Evolutionary conservation across 1,284 basidiomycete species (phyloP).

Genomic region (Meira nashicola): DNA sequence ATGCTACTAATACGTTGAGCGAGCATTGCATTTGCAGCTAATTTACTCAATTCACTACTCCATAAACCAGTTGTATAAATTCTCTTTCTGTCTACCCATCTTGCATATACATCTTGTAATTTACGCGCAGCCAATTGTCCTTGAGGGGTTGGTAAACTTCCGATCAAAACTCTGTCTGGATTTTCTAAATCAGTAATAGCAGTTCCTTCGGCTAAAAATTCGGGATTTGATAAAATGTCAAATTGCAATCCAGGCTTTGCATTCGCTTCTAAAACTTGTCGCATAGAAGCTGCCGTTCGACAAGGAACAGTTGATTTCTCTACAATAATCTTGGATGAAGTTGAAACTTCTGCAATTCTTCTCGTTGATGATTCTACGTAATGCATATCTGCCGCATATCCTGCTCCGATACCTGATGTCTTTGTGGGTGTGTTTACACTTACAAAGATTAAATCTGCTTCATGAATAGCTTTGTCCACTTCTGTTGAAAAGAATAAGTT

Average conservation of each 20-base stretch:
- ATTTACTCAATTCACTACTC: slow-evolving; percentile 96
- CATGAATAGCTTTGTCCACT: slow-evolving; percentile 83
- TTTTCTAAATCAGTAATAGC: slow-evolving; percentile 81
- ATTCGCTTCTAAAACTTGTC: slow-evolving; percentile 96
- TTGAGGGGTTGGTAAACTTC: slow-evolving; percentile 80
- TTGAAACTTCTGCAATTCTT: slow-evolving; percentile 85
- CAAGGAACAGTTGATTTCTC: slow-evolving; percentile 99
- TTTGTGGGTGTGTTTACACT: slow-evolving; percentile 97
- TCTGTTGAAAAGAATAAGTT: slow-evolving; percentile 97
- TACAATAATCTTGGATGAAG: slow-evolving; percentile 91
- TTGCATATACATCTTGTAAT: slow-evolving; percentile 76
- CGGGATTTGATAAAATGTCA: slow-evolving; percentile 98
- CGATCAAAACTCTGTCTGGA: slow-evolving; percentile 94
- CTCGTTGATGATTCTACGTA: slow-evolving; percentile 95
- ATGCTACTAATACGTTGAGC: slow-evolving; percentile 92
- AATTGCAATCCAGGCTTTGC: slow-evolving; percentile 84
- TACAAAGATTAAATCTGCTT: slow-evolving; percentile 73
- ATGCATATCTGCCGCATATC: slow-evolving; percentile 85
- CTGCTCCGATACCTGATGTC: slow-evolving; percentile 92
- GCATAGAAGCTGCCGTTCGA: slow-evolving; percentile 96
- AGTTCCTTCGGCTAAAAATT: slow-evolving; percentile 97
- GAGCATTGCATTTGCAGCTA: slow-evolving; percentile 97
- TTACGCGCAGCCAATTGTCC: slow-evolving; percentile 75
- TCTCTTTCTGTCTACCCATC: slow-evolving; percentile 85
- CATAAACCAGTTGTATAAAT: slow-evolving; percentile 94